Conservation (phyloP, 2,329 filamentous ascomycete species). For the Periconia sp. region DNA sequence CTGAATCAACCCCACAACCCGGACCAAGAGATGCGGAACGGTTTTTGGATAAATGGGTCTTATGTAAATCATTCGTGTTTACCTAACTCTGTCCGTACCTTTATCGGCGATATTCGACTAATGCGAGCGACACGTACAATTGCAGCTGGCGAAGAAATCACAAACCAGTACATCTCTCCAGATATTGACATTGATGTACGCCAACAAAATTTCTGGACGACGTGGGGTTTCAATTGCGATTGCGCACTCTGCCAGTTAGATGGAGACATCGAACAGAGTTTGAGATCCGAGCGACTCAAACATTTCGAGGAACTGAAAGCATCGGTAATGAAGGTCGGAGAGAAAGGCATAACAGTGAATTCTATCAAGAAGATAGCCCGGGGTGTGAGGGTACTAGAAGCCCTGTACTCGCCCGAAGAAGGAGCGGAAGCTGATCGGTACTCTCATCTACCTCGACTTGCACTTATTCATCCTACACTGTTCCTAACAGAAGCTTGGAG, state of each 20-base stretch:
- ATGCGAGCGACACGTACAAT: slow-evolving; percentile 49
- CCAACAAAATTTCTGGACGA: slow-evolving; percentile 20
- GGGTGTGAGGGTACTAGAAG: slow-evolving; percentile 21
- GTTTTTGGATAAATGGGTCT: slow-evolving; percentile 50
- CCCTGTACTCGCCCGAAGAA: slow-evolving; percentile 15
- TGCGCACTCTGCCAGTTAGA: slow-evolving; percentile 25
- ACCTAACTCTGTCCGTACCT: slow-evolving; percentile 45
- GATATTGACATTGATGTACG: slow-evolving; percentile 25
- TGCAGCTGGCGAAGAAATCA: slow-evolving; percentile 25
- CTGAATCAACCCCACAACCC: slow-evolving; percentile 16
- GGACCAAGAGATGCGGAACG: slow-evolving; percentile 28
- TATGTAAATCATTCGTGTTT: slow-evolving; percentile 54
- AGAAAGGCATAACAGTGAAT: slow-evolving; percentile 19
- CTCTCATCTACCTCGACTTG: slow-evolving; percentile 20
- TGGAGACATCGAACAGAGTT: slow-evolving; percentile 2
- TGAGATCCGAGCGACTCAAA: slow-evolving; percentile 12
- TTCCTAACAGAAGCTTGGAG: slow-evolving; percentile 30
- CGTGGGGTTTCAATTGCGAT: slow-evolving; percentile 30
- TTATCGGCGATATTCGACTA: slow-evolving; percentile 46
- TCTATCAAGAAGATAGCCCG: slow-evolving; percentile 29
- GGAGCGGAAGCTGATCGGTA: slow-evolving; percentile 15
- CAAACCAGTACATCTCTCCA: slow-evolving; percentile 28
- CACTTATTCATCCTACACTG: slow-evolving; percentile 30
- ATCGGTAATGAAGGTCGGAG: slow-evolving; percentile 22
- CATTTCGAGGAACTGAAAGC: slow-evolving; percentile 27